These are phyloP conservation scores for Starmerella kuoi DNA, from an alignment of 805 yeast genomes.

Conservation along the genomic window DNA sequence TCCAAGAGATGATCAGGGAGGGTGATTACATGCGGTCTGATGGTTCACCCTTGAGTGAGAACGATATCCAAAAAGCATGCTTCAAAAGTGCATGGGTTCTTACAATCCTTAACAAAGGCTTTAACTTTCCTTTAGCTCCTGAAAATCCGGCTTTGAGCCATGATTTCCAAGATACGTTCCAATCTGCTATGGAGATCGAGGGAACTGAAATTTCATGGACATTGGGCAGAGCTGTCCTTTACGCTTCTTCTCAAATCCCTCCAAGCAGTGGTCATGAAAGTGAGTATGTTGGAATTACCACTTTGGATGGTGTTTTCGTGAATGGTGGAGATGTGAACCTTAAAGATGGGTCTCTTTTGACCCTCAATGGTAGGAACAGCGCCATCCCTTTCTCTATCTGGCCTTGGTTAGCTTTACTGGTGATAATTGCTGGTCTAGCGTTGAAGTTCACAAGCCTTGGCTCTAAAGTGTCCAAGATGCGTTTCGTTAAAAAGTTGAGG, in stretches of 20 bases:
- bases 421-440: not conserved
- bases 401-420: not conserved
- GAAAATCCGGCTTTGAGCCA: constrained; percentile 27
- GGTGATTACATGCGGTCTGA: constrained; percentile 41
- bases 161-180: constrained; percentile 46
- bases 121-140: constrained; percentile 51
- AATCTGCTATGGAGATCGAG: constrained; percentile 65
- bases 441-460: not conserved
- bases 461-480: not conserved
- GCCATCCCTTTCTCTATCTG: not conserved
- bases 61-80: constrained; percentile 61
- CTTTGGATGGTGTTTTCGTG: constrained; percentile 15
- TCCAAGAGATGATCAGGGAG: constrained; percentile 36
- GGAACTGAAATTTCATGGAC: constrained; percentile 94
- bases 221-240: constrained; percentile 70
- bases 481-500: constrained; percentile 1
- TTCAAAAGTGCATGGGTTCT: constrained; percentile 93
- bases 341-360: not conserved
- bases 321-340: constrained; percentile 22
- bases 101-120: constrained; percentile 82
- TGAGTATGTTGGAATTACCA: constrained; percentile 20
- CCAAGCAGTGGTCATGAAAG: constrained; percentile 4
- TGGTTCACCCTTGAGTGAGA: constrained; percentile 36
- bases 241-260: constrained; percentile 60
- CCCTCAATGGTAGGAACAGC: not conserved